Evolutionary conservation across 768 basidiomycete genomes (phyloP), one percentile per base, ranked within the genome.

Genomic region (Trametes elegans): DNA sequence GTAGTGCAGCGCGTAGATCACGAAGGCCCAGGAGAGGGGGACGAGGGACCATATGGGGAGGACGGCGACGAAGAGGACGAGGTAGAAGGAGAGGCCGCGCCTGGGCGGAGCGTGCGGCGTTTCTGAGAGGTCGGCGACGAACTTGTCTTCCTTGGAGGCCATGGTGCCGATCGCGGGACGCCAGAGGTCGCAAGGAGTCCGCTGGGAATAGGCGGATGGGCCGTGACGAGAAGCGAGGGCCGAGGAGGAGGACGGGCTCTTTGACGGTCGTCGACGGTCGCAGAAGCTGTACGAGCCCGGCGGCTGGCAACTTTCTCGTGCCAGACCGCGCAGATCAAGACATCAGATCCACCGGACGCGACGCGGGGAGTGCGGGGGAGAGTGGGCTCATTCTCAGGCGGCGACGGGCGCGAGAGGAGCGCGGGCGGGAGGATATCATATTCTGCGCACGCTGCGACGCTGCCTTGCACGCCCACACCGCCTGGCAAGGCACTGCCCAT

Each of bases 11-110:
- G 79, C 70, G 65, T 76, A 75, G 58, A 76, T 40, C 38, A 78
- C 79, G 64, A 82, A 88, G 7, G 68, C 65, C 89, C 90, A 92
- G 19, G 85, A 79, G 21, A 84, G 62, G 9, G 88, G 84, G 7
- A 81, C 71, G 31, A 80, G 66, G 5, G 79, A 79, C 80, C 87
- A 88, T 50, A 90, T 59, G 7, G 90, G 88, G 5, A 79, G 62
- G 53, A 90, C 79, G 50, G 80, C 62, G 42, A 76, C 57, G 55
- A 84, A 53, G 31, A 90, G 71, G 57, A 81, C 83, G 49, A 81
- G 23, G 59, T 84, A 88, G 64, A 82, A 91, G 7, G 79, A 80
- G 36, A 70, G 58, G 27, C 73, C 61, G 49, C 81, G 79, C 38
- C 65, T 60, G 9, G 74, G 76, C 1, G 64, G 63, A 3, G 63